A percentile compares a stretch with the other conserved stretches of the same genome.
phyloP scores from a whole-genome alignment of 495 filamentous ascomycete genomes.

The Neurospora intermedia region DNA sequence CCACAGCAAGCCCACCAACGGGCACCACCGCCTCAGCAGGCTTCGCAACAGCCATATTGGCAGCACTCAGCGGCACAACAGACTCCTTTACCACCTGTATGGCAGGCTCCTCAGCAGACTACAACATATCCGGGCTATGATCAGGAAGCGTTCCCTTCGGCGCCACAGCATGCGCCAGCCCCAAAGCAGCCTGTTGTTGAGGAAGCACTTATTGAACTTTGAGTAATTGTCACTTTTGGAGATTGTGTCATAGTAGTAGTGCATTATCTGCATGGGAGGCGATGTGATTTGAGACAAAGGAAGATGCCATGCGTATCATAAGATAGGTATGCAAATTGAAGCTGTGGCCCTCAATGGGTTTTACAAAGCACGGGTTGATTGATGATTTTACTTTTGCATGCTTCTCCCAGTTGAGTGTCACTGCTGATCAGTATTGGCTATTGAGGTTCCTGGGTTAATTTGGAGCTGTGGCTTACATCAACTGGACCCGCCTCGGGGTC shows the following conservation, averaged over 20 bases:
- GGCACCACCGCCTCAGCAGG: slow-evolving; percentile 17
- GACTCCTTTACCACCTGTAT: slow-evolving; percentile 29
- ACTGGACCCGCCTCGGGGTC: not conserved
- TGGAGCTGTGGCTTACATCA: not conserved
- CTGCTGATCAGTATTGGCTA: not conserved
- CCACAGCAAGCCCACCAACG: slow-evolving; percentile 21
- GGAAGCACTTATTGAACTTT: slow-evolving; percentile 87
- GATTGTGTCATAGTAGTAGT: slow-evolving; percentile 35
- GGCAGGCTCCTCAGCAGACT: slow-evolving; percentile 29
- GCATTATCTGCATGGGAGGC: slow-evolving; percentile 13
- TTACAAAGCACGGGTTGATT: not conserved
- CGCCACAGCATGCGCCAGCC: slow-evolving; percentile 44
- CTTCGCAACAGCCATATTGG: slow-evolving; percentile 28
- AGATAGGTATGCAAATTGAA: not conserved
- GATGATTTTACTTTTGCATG: not conserved
- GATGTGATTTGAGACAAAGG: not conserved
- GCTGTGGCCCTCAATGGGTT: not conserved
- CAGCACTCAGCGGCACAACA: slow-evolving; percentile 28
- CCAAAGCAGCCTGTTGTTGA: slow-evolving; percentile 56
- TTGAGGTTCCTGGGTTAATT: not conserved
- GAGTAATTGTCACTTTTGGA: slow-evolving; percentile 7
- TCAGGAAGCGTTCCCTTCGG: slow-evolving; percentile 55
- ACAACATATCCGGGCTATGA: slow-evolving; percentile 45
- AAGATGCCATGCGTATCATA: not conserved
- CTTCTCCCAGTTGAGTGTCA: not conserved